These are phyloP conservation scores for Phaeomoniella chlamydospora DNA, from an alignment of 2,329 filamentous ascomycete species.

Conservation along the genomic window DNA sequence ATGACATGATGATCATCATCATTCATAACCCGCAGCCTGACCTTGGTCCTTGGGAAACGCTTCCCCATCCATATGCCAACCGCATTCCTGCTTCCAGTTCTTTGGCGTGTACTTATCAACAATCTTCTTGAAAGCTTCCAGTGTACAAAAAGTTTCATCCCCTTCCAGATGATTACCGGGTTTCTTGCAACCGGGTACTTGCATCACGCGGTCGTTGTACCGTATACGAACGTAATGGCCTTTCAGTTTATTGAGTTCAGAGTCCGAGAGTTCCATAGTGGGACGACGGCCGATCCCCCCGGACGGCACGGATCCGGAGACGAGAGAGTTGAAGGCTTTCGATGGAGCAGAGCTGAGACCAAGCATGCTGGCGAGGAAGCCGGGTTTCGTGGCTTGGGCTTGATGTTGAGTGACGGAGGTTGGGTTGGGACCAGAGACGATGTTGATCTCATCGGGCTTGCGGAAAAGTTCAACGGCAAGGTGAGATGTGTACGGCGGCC, in stretches of 20 bases:
- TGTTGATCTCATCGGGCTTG: slow-evolving; percentile 21
- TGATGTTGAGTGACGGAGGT: slow-evolving; percentile 16
- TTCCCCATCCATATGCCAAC: slow-evolving; percentile 39
- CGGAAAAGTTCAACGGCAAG: slow-evolving; percentile 84
- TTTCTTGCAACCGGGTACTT: slow-evolving; percentile 64
- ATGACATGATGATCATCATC: too few relatives aligned
- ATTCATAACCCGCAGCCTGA: slow-evolving; percentile 23
- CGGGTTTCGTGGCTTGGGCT: slow-evolving; percentile 5
- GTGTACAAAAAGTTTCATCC: slow-evolving; percentile 78
- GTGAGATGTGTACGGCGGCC: slow-evolving; percentile 90
- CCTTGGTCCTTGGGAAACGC: slow-evolving; percentile 30
- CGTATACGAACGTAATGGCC: slow-evolving; percentile 79
- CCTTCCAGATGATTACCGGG: slow-evolving; percentile 72
- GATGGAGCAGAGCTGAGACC: slow-evolving; percentile 16
- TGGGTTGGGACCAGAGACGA: slow-evolving; percentile 8
- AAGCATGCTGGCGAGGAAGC: slow-evolving; percentile 9
- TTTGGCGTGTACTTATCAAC: slow-evolving; percentile 79
- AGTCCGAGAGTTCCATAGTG: slow-evolving; percentile 37
- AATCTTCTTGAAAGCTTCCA: slow-evolving; percentile 82
- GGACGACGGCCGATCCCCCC: slow-evolving; percentile 46
- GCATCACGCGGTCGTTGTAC: slow-evolving; percentile 77
- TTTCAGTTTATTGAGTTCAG: slow-evolving; percentile 46
- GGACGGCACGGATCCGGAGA: slow-evolving; percentile 11
- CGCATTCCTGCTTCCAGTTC: slow-evolving; percentile 58
- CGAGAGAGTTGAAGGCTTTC: slow-evolving; percentile 11